A percentile compares a stretch with the other conserved stretches of the same genome.
Evolutionary conservation across 305 asterid genomes (phyloP).

Genomic region (Fraxinus ornus): DNA sequence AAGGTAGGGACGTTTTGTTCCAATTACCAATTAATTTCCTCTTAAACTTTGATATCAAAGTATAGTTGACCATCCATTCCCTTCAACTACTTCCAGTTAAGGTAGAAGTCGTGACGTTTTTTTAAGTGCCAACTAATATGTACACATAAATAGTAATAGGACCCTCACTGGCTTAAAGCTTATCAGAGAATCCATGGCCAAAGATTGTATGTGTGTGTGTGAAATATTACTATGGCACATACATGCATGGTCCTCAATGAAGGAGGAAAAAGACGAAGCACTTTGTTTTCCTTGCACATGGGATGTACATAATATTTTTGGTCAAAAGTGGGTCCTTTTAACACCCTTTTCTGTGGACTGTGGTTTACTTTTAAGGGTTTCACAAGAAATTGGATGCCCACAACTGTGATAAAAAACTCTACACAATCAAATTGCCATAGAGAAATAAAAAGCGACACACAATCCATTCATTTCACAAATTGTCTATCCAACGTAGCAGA

Average conservation of each 20-base stretch:
- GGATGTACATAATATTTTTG: slow-evolving; percentile 6
- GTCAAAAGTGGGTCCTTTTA: slow-evolving; percentile 4
- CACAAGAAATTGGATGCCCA: background rate
- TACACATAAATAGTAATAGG: too few relatives aligned
- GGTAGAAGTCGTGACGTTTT: too few relatives aligned
- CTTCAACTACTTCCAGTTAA: too few relatives aligned
- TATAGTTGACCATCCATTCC: too few relatives aligned
- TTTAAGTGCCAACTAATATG: background rate
- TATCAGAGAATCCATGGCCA: background rate
- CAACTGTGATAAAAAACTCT: background rate
- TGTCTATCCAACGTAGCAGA: background rate
- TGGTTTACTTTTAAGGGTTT: background rate
- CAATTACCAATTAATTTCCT: too few relatives aligned
- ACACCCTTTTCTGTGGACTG: slow-evolving; percentile 24
- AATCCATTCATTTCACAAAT: background rate
- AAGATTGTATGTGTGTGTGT: background rate
- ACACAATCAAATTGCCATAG: background rate
- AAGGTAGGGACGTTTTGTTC: too few relatives aligned
- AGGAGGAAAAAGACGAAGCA: background rate
- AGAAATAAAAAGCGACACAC: background rate
- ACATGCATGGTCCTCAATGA: background rate
- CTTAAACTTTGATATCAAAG: too few relatives aligned
- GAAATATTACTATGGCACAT: background rate
- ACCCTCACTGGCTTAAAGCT: too few relatives aligned
- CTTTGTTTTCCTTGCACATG: slow-evolving; percentile 22